Percentiles rank a stretch among this genome's conserved stretches.
Conservation (phyloP, 805 yeast species). For the Saturnispora silvae region DNA sequence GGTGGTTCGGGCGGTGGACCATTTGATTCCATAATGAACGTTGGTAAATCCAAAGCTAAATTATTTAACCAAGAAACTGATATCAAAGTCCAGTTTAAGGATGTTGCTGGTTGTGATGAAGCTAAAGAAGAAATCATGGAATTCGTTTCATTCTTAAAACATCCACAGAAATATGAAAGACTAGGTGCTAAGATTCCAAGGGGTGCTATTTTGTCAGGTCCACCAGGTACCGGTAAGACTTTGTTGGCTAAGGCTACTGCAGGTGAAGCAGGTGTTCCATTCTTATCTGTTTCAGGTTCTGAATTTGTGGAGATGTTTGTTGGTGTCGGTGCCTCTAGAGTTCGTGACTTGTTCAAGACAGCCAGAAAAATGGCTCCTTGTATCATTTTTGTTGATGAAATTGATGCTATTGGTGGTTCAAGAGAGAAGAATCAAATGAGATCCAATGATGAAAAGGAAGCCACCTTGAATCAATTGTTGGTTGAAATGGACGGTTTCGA, state of each 20-base stretch:
- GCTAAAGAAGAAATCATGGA: constrained; percentile 98
- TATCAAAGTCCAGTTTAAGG: constrained; percentile 78
- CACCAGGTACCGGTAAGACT: constrained; percentile 99
- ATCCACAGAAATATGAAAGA: constrained; percentile 82
- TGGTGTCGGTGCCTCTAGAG: constrained; percentile 98
- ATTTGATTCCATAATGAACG: constrained; percentile 68
- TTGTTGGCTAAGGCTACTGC: constrained; percentile 96
- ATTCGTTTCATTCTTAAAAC: constrained; percentile 85
- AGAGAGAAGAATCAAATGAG: constrained; percentile 57
- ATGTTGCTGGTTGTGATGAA: constrained; percentile 96
- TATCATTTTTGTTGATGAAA: constrained; percentile 95
- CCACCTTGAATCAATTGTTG: constrained; percentile 86
- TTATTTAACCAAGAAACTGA: constrained; percentile 86
- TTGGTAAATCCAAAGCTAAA: constrained; percentile 88
- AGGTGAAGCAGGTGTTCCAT: constrained; percentile 98
- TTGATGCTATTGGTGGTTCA: constrained; percentile 98
- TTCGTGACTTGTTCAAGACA: constrained; percentile 84
- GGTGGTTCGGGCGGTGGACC: constrained; percentile 46
- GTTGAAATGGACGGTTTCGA: constrained; percentile 99
- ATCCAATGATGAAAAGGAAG: constrained; percentile 93
- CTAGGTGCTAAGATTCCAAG: constrained; percentile 97
- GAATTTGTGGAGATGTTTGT: constrained; percentile 98
- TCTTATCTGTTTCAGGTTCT: constrained; percentile 90
- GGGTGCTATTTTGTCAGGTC: constrained; percentile 95
- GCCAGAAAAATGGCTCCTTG: constrained; percentile 94